Conservation (phyloP, 805 yeast species). For the Candida silvicultrix region DNA sequence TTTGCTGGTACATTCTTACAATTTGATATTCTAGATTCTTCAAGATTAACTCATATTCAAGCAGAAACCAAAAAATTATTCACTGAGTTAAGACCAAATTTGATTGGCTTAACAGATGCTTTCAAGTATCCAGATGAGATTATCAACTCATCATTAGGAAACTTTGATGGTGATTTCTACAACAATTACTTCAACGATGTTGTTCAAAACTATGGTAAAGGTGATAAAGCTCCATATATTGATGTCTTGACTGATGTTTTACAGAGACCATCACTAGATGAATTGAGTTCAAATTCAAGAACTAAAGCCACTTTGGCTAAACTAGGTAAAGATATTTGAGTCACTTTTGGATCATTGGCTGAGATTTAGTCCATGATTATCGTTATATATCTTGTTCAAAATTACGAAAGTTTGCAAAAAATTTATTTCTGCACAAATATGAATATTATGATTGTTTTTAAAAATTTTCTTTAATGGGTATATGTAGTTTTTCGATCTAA, state of each 20-base stretch:
- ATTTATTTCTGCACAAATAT: no score
- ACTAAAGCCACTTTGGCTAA: constrained; percentile 23
- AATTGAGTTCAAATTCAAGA: constrained; percentile 27
- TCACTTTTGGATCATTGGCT: no score
- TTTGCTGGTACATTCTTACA: constrained; percentile 70
- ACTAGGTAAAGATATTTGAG: constrained; percentile 15
- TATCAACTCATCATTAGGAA: constrained; percentile 79
- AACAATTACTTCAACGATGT: constrained; percentile 69
- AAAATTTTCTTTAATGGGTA: no score
- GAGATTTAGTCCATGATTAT: no score
- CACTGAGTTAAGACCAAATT: constrained; percentile 53
- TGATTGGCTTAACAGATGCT: constrained; percentile 76
- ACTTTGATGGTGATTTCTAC: constrained; percentile 76
- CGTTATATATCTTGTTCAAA: no score
- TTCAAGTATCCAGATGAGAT: constrained; percentile 77
- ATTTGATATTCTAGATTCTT: constrained; percentile 47
- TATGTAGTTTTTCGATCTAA: no score
- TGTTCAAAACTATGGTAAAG: constrained; percentile 37
- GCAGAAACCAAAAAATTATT: constrained; percentile 41
- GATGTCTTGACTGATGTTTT: constrained; percentile 31
- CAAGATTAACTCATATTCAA: constrained; percentile 36
- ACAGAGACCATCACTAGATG: constrained; percentile 32
- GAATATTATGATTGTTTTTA: no score
- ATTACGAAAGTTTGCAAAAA: no score
- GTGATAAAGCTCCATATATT: constrained; percentile 47